phyloP scores from a whole-genome alignment of 2,329 filamentous ascomycete genomes.

The Clonostachys rosea region DNA sequence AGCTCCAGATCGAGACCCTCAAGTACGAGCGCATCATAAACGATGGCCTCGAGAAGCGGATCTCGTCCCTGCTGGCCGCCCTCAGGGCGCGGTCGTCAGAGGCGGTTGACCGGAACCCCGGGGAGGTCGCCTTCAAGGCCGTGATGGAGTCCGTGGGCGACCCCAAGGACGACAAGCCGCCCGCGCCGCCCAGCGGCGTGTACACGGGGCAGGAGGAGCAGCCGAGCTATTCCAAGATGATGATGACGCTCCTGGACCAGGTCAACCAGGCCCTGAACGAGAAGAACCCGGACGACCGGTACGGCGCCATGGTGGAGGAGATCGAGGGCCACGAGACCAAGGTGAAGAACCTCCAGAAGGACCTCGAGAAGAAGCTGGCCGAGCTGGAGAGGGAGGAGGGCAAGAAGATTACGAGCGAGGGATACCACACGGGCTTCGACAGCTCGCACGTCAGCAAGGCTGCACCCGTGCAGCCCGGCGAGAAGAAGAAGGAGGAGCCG shows the following conservation, averaged over 20 bases:
- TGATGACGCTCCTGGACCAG: constrained; percentile 91
- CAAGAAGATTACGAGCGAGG: constrained; percentile 91
- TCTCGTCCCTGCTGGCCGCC: constrained; percentile 70
- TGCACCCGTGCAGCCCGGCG: constrained; percentile 19
- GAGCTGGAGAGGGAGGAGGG: constrained; percentile 81
- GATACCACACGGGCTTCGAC: constrained; percentile 84
- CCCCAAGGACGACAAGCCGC: constrained; percentile 69
- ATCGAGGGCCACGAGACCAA: constrained; percentile 73
- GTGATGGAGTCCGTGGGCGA: constrained; percentile 78
- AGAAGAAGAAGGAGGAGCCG: constrained; percentile 34
- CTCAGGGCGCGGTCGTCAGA: constrained; percentile 70
- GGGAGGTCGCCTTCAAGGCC: constrained; percentile 82
- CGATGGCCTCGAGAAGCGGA: constrained; percentile 80
- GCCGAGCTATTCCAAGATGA: constrained; percentile 93
- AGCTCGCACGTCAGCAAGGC: constrained; percentile 74
- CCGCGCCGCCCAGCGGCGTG: constrained; percentile 72
- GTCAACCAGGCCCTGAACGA: constrained; percentile 83
- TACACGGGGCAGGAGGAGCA: constrained; percentile 69
- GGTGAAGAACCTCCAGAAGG: constrained; percentile 71
- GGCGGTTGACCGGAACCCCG: constrained; percentile 60
- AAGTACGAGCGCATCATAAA: constrained; percentile 94
- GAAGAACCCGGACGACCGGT: constrained; percentile 64
- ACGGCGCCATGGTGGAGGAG: constrained; percentile 72
- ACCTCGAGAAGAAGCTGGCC: constrained; percentile 69
- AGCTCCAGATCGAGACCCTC: constrained; percentile 82